Conservation (phyloP, 1,139 yeast genomes). For the Blastobotrys illinoisensis region DNA sequence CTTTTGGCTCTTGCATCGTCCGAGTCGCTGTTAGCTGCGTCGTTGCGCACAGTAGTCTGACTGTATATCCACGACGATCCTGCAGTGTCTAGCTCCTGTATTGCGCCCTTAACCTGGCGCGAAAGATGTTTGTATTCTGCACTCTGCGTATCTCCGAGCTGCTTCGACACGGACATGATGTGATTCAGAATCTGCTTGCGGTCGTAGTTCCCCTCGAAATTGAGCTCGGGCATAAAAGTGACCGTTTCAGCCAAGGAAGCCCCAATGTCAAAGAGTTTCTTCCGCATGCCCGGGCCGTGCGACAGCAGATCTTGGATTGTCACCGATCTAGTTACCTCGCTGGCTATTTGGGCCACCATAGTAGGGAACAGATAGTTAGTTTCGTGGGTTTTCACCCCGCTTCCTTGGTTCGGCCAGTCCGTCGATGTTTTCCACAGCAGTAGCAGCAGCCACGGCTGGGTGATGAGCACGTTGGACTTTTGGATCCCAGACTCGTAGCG, state of each 20-base stretch:
- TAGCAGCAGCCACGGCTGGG: constrained; percentile 16
- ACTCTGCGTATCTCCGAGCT: background rate
- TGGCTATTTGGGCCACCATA: constrained; percentile 9
- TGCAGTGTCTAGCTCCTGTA: background rate
- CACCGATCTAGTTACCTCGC: constrained; percentile 11
- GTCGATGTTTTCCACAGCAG: constrained; percentile 8
- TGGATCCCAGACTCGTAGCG: constrained; percentile 13
- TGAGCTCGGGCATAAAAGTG: background rate
- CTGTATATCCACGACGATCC: background rate
- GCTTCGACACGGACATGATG: background rate
- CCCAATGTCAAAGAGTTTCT: constrained; percentile 15
- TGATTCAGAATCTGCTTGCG: background rate
- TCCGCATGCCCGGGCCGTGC: constrained; percentile 17
- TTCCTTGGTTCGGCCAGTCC: constrained; percentile 2
- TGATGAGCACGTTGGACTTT: constrained; percentile 13
- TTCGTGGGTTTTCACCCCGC: background rate
- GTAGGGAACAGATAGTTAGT: constrained; percentile 11
- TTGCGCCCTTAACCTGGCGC: background rate
- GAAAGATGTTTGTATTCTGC: background rate
- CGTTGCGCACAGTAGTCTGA: background rate
- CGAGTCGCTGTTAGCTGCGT: background rate
- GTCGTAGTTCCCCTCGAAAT: background rate
- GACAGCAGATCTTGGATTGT: constrained; percentile 12
- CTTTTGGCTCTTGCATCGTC: background rate
- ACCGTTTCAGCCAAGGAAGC: constrained; percentile 10